Percentiles rank a stretch among this genome's conserved stretches.
phyloP scores from a whole-genome alignment of 2,329 filamentous ascomycete species.

The Talaromyces verruculosus region DNA sequence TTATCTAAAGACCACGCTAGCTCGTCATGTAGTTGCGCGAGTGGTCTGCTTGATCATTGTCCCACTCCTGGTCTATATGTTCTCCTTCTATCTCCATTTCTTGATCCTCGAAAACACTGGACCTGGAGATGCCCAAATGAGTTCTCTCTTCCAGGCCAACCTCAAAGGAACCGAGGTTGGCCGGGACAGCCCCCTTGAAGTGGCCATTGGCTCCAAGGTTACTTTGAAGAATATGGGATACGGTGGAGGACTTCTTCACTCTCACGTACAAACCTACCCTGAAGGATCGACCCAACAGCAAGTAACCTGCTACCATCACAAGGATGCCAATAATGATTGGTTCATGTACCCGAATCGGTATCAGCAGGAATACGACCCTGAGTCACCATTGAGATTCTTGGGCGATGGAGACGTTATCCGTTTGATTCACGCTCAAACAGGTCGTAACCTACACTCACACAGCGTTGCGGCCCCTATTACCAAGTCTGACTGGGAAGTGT shows the following conservation, averaged over 20 bases:
- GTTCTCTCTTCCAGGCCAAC: slow-evolving; percentile 97
- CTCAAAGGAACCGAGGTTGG: slow-evolving; percentile 90
- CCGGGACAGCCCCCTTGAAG: slow-evolving; percentile 88
- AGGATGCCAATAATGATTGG: slow-evolving; percentile 99
- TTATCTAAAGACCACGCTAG: slow-evolving; percentile 58
- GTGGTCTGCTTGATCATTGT: slow-evolving; percentile 85
- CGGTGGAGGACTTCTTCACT: slow-evolving; percentile 91
- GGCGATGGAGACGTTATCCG: slow-evolving; percentile 76
- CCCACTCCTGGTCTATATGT: slow-evolving; percentile 86
- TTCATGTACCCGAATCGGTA: slow-evolving; percentile 93
- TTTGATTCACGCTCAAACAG: slow-evolving; percentile 90
- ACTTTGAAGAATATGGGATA: slow-evolving; percentile 99
- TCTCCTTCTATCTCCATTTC: slow-evolving; percentile 95
- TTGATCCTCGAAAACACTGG: slow-evolving; percentile 89
- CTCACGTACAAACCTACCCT: slow-evolving; percentile 92
- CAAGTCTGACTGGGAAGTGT: slow-evolving; percentile 90
- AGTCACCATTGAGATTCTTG: slow-evolving; percentile 71
- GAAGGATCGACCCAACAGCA: slow-evolving; percentile 94
- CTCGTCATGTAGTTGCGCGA: slow-evolving; percentile 74
- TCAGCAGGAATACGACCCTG: slow-evolving; percentile 69
- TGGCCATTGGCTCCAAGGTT: slow-evolving; percentile 82
- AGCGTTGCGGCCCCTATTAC: slow-evolving; percentile 82
- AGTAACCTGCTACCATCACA: slow-evolving; percentile 99
- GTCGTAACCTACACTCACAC: slow-evolving; percentile 95
- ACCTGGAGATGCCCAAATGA: slow-evolving; percentile 99